phyloP scores from a whole-genome alignment of 495 filamentous ascomycete species.

The Friedmanniomyces endolithicus region DNA sequence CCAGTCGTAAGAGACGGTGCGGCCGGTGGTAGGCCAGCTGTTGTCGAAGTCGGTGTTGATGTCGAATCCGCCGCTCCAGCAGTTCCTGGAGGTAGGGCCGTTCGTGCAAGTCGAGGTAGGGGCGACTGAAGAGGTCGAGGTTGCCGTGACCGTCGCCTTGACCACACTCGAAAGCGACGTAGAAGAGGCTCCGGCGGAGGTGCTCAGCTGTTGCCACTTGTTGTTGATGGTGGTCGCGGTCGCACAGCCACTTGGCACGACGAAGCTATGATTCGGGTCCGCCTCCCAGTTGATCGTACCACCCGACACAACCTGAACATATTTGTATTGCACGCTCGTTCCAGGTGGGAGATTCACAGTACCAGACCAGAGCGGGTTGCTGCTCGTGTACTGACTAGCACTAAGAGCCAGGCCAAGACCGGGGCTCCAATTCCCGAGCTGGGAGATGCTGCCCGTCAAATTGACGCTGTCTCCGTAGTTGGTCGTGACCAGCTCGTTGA shows the following conservation, averaged over 20 bases:
- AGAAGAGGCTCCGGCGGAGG: neutral
- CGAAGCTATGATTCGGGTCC: constrained; percentile 49
- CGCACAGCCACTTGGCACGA: constrained; percentile 33
- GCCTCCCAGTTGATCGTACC: constrained; percentile 50
- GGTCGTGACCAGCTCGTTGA: constrained; percentile 44
- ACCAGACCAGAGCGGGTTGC: constrained; percentile 46
- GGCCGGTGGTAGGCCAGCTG: constrained; percentile 21
- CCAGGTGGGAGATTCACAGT: constrained; percentile 42
- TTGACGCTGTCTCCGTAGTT: constrained; percentile 47
- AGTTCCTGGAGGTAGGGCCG: constrained; percentile 15
- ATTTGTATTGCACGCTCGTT: constrained; percentile 53
- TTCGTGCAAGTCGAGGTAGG: constrained; percentile 17
- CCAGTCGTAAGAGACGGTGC: constrained; percentile 15
- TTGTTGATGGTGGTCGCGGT: constrained; percentile 1
- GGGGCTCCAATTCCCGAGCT: constrained; percentile 47
- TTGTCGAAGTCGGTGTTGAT: constrained; percentile 23
- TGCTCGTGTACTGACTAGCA: constrained; percentile 41
- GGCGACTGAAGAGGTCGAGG: neutral
- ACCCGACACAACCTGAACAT: constrained; percentile 44
- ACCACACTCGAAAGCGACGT: neutral
- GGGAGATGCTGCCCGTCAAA: constrained; percentile 41
- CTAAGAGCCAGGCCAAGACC: constrained; percentile 39
- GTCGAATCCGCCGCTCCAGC: constrained; percentile 18
- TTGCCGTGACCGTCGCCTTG: neutral
- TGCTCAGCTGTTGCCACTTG: constrained; percentile 11